Conservation (phyloP, 2,329 filamentous ascomycete species). For the Falciphora oryzae region DNA sequence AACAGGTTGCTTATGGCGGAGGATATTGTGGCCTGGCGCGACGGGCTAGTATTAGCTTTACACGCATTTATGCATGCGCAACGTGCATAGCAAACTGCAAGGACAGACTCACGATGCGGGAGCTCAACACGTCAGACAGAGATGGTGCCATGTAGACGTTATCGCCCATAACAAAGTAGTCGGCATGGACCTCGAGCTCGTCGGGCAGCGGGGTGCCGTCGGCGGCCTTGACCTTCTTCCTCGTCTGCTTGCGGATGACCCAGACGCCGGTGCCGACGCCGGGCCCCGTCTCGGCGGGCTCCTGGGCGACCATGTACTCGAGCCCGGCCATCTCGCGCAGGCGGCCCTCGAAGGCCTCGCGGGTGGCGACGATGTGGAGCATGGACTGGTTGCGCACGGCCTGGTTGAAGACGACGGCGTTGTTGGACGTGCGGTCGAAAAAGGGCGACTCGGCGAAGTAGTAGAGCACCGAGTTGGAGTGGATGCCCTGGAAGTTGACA, state of each 20-base stretch:
- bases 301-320: slow-evolving; percentile 61
- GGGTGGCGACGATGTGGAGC: slow-evolving; percentile 50
- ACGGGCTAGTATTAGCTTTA: not conserved
- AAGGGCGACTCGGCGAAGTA: slow-evolving; percentile 65
- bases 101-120: slow-evolving; percentile 46
- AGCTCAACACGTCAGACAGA: slow-evolving; percentile 52
- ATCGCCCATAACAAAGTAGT: slow-evolving; percentile 60
- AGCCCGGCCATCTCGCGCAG: slow-evolving; percentile 60
- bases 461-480: slow-evolving; percentile 60
- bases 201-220: slow-evolving; percentile 38
- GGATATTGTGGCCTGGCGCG: slow-evolving; percentile 45
- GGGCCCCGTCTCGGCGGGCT: slow-evolving; percentile 56
- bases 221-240: slow-evolving; percentile 44
- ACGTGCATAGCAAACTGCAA: no score
- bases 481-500: slow-evolving; percentile 44
- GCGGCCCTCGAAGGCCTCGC: slow-evolving; percentile 57
- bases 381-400: slow-evolving; percentile 56
- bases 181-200: slow-evolving; percentile 52
- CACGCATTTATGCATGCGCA: no score
- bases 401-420: slow-evolving; percentile 57
- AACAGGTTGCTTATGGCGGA: slow-evolving; percentile 48
- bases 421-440: slow-evolving; percentile 63
- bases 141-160: slow-evolving; percentile 63
- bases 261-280: slow-evolving; percentile 60
- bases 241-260: slow-evolving; percentile 64